A percentile compares a stretch with the other conserved stretches of the same genome.
Conservation (phyloP, 352 stramenopile genomes). For the Globisporangium orthogonon region DNA sequence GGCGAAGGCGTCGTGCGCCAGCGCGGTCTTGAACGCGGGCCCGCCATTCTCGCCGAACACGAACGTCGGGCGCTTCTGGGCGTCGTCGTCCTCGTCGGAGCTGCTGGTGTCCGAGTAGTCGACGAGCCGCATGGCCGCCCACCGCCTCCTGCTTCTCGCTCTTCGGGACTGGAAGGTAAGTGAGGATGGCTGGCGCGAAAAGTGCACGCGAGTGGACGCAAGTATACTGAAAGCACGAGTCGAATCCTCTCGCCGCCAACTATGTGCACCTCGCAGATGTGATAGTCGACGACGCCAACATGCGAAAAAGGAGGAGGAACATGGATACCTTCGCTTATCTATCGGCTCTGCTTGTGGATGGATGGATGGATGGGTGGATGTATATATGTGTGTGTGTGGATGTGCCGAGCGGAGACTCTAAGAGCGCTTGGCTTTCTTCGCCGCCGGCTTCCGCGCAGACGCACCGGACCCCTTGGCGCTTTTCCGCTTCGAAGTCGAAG, state of each 20-base stretch:
- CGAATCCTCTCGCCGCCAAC: too few species aligned
- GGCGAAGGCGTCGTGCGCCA: conserved; percentile 14
- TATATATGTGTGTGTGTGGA: background rate
- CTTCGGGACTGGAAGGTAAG: too few species aligned
- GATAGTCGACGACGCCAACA: too few species aligned
- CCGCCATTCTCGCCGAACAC: background rate
- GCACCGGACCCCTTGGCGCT: conserved; percentile 25
- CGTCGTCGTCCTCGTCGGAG: background rate
- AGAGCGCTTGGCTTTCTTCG: conserved; percentile 27
- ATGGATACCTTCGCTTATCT: too few species aligned
- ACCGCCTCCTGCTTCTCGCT: too few species aligned
- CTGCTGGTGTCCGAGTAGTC: conserved; percentile 14
- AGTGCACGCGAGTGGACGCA: too few species aligned
- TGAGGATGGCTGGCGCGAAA: too few species aligned
- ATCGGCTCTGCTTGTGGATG: too few species aligned
- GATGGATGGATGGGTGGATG: too few species aligned
- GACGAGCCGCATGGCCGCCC: conserved; percentile 6
- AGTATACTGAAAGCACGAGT: too few species aligned
- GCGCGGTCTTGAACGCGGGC: conserved; percentile 9
- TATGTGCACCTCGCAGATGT: too few species aligned
- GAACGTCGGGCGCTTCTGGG: background rate
- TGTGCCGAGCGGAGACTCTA: background rate
- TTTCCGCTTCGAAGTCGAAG: conserved; percentile 14
- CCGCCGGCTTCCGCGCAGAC: conserved; percentile 3
- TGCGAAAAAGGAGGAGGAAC: too few species aligned